Evolutionary conservation across 768 basidiomycete species (phyloP).

Genomic region (Hericium erinaceus): DNA sequence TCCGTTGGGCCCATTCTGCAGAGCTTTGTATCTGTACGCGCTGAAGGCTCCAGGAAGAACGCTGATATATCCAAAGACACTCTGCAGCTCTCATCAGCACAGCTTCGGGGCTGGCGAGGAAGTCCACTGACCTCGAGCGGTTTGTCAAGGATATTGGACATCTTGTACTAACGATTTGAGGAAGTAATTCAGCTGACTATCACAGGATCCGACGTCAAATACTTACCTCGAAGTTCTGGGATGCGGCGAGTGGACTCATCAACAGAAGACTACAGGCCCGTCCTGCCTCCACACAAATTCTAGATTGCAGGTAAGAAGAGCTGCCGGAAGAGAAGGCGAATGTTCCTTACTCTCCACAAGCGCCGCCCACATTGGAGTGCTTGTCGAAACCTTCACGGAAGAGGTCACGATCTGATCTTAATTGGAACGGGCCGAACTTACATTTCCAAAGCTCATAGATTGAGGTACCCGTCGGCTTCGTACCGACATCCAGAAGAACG

Average conservation of each 20-base stretch:
- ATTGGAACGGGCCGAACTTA: conserved; percentile 8
- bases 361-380: conserved; percentile 81
- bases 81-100: conserved; percentile 25
- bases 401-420: conserved; percentile 4
- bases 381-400: conserved; percentile 55
- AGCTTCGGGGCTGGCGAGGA: neutral
- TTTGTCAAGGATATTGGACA: conserved; percentile 94
- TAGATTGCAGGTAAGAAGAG: conserved; percentile 16
- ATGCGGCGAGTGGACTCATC: conserved; percentile 74
- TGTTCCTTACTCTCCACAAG: conserved; percentile 75
- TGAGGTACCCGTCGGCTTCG: conserved; percentile 88
- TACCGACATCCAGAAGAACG: conserved; percentile 89
- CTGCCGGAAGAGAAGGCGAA: neutral
- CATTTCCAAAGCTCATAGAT: conserved; percentile 98
- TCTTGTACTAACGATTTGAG: conserved; percentile 58
- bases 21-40: conserved; percentile 83
- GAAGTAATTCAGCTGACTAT: neutral
- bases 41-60: conserved; percentile 91
- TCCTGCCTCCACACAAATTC: conserved; percentile 78
- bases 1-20: conserved; percentile 80
- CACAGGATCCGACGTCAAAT: neutral
- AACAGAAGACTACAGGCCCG: conserved; percentile 63
- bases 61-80: conserved; percentile 80
- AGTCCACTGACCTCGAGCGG: conserved; percentile 64
- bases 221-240: conserved; percentile 85